phyloP scores from a whole-genome alignment of 306 rosid species.

The Trifolium pratense region DNA sequence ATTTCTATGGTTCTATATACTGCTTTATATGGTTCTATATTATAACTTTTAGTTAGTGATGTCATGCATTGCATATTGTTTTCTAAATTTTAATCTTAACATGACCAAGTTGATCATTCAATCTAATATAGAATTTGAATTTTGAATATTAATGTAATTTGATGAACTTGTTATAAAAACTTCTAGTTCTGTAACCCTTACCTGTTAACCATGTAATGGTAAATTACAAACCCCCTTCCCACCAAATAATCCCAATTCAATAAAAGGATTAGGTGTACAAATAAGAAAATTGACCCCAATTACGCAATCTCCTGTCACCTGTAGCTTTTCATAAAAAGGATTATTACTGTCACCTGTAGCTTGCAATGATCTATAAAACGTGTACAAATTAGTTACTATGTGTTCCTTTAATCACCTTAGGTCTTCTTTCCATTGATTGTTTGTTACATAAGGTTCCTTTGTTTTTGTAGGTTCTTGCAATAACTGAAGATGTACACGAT shows the following conservation, averaged over 20 bases:
- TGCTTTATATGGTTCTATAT: slow-evolving; percentile 20
- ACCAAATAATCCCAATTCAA: slow-evolving; percentile 12
- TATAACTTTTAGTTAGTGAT: slow-evolving; percentile 28
- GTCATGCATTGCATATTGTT: slow-evolving; percentile 11
- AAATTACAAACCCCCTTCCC: slow-evolving; percentile 2
- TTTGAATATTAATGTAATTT: slow-evolving; percentile 31
- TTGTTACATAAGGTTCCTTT: slow-evolving; percentile 35
- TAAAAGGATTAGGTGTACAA: slow-evolving; percentile 11
- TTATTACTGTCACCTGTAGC: slow-evolving; percentile 12
- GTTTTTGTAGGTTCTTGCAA: slow-evolving; percentile 72
- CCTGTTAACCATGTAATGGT: slow-evolving; percentile 33
- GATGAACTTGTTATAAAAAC: slow-evolving; percentile 10
- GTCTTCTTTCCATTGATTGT: slow-evolving; percentile 17
- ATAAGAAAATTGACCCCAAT: slow-evolving; percentile 13
- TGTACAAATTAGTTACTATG: slow-evolving; percentile 13
- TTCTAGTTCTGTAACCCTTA: slow-evolving; percentile 21
- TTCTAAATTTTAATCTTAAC: slow-evolving; percentile 22
- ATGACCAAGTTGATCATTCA: slow-evolving; percentile 16
- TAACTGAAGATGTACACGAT: slow-evolving; percentile 93
- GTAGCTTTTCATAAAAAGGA: neutral
- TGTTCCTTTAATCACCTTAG: slow-evolving; percentile 30
- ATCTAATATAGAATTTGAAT: slow-evolving; percentile 35
- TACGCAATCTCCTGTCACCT: slow-evolving; percentile 7
- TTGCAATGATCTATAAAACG: slow-evolving; percentile 16
- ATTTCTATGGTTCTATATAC: no score